Percentiles rank a stretch among this genome's conserved stretches.
These are phyloP conservation scores for Rugonectria rugulosa DNA, from an alignment of 2,329 filamentous ascomycete genomes.

Conservation along the genomic window DNA sequence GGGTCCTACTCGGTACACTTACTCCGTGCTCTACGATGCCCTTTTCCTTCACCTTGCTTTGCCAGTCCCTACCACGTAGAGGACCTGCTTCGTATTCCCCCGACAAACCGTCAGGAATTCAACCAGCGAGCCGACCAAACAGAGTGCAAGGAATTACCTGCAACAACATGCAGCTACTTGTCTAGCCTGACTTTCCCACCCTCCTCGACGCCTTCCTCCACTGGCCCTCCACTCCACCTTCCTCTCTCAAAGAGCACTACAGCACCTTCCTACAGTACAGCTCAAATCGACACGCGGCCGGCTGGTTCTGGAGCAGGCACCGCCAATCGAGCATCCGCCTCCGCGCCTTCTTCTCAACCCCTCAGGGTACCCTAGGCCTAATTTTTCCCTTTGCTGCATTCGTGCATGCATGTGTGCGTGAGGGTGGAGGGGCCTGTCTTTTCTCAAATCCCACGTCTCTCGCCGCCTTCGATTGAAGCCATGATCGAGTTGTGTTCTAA, in stretches of 20 bases:
- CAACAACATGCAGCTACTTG: slow-evolving; percentile 12
- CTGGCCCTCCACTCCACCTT: slow-evolving; percentile 7
- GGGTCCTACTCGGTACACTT: neutral
- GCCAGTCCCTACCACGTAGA: neutral
- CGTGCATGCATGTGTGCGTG: slow-evolving; percentile 11
- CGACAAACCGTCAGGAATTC: neutral
- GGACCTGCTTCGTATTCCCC: too few relatives aligned
- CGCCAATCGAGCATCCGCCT: slow-evolving; percentile 8
- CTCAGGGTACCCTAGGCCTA: slow-evolving; percentile 9
- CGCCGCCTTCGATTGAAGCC: neutral
- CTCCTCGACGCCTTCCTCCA: slow-evolving; percentile 17
- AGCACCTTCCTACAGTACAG: slow-evolving; percentile 6
- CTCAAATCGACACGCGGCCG: slow-evolving; percentile 19
- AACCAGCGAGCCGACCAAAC: slow-evolving; percentile 12
- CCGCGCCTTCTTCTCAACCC: slow-evolving; percentile 6
- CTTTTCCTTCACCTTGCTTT: neutral
- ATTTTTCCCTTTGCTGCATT: slow-evolving; percentile 10
- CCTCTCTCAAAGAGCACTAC: neutral
- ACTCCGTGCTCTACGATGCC: too few relatives aligned
- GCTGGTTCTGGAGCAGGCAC: slow-evolving; percentile 10
- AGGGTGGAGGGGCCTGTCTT: slow-evolving; percentile 5
- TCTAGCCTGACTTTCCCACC: slow-evolving; percentile 2
- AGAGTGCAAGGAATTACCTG: slow-evolving; percentile 15
- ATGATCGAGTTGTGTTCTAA: neutral
- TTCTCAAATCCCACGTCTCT: neutral